Conservation (phyloP, 2,329 filamentous ascomycete species). For the Pseudocercospora vitis region DNA sequence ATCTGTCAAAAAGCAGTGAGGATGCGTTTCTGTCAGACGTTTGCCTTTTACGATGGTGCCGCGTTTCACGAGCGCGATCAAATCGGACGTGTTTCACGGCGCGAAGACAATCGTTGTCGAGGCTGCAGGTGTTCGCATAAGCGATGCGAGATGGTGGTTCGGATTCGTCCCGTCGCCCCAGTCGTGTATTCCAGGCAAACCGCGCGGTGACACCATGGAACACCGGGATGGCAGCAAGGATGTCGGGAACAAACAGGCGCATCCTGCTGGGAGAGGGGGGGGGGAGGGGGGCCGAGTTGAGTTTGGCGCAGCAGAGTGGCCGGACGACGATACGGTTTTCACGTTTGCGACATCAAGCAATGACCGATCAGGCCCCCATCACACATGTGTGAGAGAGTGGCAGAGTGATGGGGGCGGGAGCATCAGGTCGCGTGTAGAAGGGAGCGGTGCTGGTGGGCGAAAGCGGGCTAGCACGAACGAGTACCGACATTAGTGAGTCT, state of each 20-base stretch:
- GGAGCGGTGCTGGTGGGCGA: constrained; percentile 2
- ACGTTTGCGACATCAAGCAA: constrained; percentile 6
- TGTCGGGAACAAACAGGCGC: constrained; percentile 14
- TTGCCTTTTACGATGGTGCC: background rate
- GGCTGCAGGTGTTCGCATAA: constrained; percentile 15
- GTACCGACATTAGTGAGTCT: constrained; percentile 6
- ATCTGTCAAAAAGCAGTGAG: constrained; percentile 7
- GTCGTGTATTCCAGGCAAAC: constrained; percentile 11
- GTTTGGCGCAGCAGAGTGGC: background rate
- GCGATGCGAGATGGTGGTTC: constrained; percentile 8
- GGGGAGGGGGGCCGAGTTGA: no score
- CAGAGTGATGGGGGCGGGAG: no score
- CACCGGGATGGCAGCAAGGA: background rate
- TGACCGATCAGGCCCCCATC: background rate
- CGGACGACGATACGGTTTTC: constrained; percentile 6
- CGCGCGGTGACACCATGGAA: constrained; percentile 13
- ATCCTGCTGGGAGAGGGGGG: constrained; percentile 4
- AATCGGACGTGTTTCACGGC: constrained; percentile 8
- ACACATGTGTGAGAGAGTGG: background rate
- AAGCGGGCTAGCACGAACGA: background rate
- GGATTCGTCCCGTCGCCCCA: constrained; percentile 7
- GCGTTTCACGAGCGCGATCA: constrained; percentile 8
- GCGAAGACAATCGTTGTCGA: constrained; percentile 11
- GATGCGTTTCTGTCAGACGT: constrained; percentile 7
- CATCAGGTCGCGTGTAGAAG: constrained; percentile 5